Conservation (phyloP, 2,329 filamentous ascomycete species). For the Pseudovirgaria hyperparasitica region DNA sequence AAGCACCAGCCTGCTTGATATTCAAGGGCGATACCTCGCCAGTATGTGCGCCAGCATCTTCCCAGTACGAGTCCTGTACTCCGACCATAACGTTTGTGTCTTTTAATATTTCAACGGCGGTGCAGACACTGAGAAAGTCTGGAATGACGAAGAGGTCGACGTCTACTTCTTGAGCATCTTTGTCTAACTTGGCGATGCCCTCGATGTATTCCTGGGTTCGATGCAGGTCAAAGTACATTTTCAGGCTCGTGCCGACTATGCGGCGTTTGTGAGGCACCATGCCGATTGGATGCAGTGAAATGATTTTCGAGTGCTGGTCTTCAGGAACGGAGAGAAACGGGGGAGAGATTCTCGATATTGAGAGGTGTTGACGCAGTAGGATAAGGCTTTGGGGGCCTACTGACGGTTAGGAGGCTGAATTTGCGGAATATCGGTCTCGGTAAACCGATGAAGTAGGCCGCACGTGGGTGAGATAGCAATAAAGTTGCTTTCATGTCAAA, state of each 20-base stretch:
- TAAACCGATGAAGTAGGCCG: too few relatives aligned
- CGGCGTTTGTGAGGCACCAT: slow-evolving; percentile 37
- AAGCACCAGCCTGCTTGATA: slow-evolving; percentile 54
- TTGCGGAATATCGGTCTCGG: too few relatives aligned
- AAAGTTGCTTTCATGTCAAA: too few relatives aligned
- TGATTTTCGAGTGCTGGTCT: too few relatives aligned
- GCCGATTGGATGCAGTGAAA: slow-evolving; percentile 1
- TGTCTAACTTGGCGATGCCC: slow-evolving; percentile 28
- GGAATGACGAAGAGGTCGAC: slow-evolving; percentile 67
- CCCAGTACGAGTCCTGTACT: slow-evolving; percentile 63
- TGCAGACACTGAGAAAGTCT: slow-evolving; percentile 58
- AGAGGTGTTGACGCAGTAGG: neutral
- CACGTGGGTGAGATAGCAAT: too few relatives aligned
- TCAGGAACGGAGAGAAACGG: neutral
- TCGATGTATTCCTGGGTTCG: slow-evolving; percentile 42
- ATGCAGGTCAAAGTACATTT: slow-evolving; percentile 66
- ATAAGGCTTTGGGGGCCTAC: neutral
- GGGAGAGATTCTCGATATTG: neutral
- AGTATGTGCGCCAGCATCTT: slow-evolving; percentile 60
- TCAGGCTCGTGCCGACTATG: slow-evolving; percentile 61
- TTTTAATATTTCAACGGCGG: slow-evolving; percentile 36
- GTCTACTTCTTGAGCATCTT: slow-evolving; percentile 41
- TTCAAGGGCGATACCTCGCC: slow-evolving; percentile 62
- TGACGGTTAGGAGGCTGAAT: neutral
- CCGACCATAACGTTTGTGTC: slow-evolving; percentile 49